These are phyloP conservation scores for Pseudopediastrum boryanum DNA, from an alignment of 139 green algal genomes.

Conservation along the genomic window DNA sequence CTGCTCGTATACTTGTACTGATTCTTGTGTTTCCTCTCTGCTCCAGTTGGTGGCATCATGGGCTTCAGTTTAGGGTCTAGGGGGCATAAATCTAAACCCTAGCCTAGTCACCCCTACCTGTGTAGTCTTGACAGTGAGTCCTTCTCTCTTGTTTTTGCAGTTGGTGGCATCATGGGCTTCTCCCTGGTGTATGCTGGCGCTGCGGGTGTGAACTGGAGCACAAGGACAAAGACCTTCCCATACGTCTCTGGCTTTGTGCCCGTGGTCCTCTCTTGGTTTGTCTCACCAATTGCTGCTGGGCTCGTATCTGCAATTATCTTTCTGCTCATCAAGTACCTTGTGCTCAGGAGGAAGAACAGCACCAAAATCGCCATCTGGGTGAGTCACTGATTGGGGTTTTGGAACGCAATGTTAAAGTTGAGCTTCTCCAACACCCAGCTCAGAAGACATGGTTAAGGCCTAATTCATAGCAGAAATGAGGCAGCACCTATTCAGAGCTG, in stretches of 20 bases:
- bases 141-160: not conserved
- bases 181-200: conserved; percentile 20
- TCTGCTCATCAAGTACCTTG: conserved; percentile 27
- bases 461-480: too few relatives aligned
- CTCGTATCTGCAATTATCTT: conserved; percentile 47
- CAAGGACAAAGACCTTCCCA: conserved; percentile 3
- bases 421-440: too few relatives aligned
- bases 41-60: conserved; percentile 47
- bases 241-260: conserved; percentile 38
- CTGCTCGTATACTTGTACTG: not conserved
- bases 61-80: conserved; percentile 49
- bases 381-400: too few relatives aligned
- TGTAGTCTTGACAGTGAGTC: not conserved
- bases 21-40: not conserved
- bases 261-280: conserved; percentile 45
- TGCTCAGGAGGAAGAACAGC: conserved; percentile 54
- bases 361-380: conserved; percentile 49
- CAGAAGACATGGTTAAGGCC: too few relatives aligned
- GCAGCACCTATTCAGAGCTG: too few relatives aligned
- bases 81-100: not conserved
- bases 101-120: not conserved
- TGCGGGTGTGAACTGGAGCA: conserved; percentile 22
- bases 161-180: conserved; percentile 33
- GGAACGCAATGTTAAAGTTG: too few relatives aligned
- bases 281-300: conserved; percentile 50